Base-by-base conservation (phyloP, 352 stramenopile genomes). In the Pythium chondricola region DNA sequence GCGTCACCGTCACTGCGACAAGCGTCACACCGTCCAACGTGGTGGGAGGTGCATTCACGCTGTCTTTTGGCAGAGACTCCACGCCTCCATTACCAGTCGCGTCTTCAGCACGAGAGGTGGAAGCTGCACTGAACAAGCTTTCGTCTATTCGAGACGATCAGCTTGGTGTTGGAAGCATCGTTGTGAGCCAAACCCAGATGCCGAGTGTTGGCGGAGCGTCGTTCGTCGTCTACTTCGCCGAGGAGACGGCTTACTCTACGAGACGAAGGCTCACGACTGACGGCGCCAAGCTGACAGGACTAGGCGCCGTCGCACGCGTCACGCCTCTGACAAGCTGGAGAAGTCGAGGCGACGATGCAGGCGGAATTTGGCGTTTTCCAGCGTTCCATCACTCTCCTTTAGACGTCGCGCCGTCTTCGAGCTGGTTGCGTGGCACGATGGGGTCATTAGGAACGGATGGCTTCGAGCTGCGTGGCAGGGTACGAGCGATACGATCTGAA, bases 191-290 rank as follows among this genome's bases (percentile, higher is more conserved):
- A 21, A 43, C 22, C 16, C 47, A 52, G 10, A n/a, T 55, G 11
- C 38, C 6, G 14, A 16, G 43, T 1, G 38, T 58, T 9, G 26
- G 29, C 2, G 49, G 56, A 5, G 37, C 24, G 6, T 37, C 39
- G 0, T 64, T 62, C 25, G 48, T 55, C 4, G 22, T 68, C 27
- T 20, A 65, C 6, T 65, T 68, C 30, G 21, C 45, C 11, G 56
- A 60, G 26, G 46, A 63, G 30, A 33, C 43, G 2, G 35, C 43
- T 1, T 36, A 18, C 3, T n/a, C 22, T 13, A 20, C 20, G 22
- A 22, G 11, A 21, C 10, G 25, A 18, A 10, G 51, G 6, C 17
- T 63, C 20, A 48, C 46, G 3, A 41, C 43, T 11, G 49, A 65
- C 24, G 49, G 55, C 7, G 44, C 24, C 5, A 14, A 24, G 6